These are phyloP conservation scores for Cytospora piceae DNA, from an alignment of 2,329 filamentous ascomycete species.

Conservation along the genomic window DNA sequence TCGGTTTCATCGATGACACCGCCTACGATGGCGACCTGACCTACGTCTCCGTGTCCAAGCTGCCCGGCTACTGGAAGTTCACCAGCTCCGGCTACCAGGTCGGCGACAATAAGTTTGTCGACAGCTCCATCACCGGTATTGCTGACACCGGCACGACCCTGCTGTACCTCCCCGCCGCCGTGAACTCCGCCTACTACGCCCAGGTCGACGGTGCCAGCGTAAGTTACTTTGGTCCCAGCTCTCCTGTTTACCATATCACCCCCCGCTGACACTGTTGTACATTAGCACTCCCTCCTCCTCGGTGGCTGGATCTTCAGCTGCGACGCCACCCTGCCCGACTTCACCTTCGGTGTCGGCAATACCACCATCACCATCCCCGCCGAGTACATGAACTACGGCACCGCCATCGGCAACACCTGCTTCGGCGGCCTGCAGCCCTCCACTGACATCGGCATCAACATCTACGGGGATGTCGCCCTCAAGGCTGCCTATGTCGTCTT, in stretches of 20 bases:
- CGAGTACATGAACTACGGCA: constrained; percentile 43
- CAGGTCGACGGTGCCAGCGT: constrained; percentile 47
- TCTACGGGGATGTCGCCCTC: constrained; percentile 72
- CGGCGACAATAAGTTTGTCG: constrained; percentile 8
- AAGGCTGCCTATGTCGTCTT: constrained; percentile 72
- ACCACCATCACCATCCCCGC: constrained; percentile 54
- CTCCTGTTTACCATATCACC: not conserved
- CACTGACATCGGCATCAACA: constrained; percentile 60
- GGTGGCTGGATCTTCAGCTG: constrained; percentile 60
- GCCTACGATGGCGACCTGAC: constrained; percentile 61
- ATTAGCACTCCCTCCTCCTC: constrained; percentile 37
- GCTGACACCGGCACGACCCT: constrained; percentile 65
- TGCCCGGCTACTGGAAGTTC: constrained; percentile 68
- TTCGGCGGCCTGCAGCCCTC: constrained; percentile 69
- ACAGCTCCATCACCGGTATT: constrained; percentile 46
- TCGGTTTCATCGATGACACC: constrained; percentile 55
- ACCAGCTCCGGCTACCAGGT: constrained; percentile 40
- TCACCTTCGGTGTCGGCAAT: constrained; percentile 52
- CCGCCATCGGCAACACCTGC: constrained; percentile 62
- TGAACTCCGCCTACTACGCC: constrained; percentile 56
- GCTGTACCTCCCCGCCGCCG: constrained; percentile 51
- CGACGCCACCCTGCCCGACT: constrained; percentile 49
- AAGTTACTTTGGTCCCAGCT: not conserved
- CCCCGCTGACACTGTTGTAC: constrained; percentile 29
- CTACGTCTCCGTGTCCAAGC: constrained; percentile 59